These are phyloP conservation scores for Ogataea salicorniae DNA, from an alignment of 805 yeast species.

Conservation along the genomic window DNA sequence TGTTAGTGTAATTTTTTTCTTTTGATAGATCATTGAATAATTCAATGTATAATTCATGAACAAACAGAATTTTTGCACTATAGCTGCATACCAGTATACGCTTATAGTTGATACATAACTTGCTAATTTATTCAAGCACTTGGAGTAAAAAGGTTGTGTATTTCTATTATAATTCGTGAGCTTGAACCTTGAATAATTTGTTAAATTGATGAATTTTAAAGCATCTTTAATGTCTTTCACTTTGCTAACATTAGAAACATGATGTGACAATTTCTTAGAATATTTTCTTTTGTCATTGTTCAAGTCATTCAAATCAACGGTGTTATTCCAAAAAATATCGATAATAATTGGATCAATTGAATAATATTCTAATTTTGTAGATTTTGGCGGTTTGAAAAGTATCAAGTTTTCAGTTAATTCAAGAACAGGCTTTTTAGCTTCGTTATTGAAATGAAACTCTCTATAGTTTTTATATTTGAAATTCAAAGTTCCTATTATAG, in stretches of 20 bases:
- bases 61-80: conserved; percentile 8
- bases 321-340: conserved; percentile 39
- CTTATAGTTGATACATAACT: conserved; percentile 2
- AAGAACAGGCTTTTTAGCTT: conserved; percentile 12
- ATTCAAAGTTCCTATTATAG: conserved; percentile 25
- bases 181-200: conserved; percentile 23
- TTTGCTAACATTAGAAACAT: conserved; percentile 12
- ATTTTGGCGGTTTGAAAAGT: conserved; percentile 67
- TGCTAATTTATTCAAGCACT: not conserved
- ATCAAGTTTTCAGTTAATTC: conserved; percentile 30
- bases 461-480: conserved; percentile 13
- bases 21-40: conserved; percentile 8
- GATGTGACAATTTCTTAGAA: conserved; percentile 25
- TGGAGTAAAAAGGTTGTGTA: not conserved
- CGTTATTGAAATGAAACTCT: conserved; percentile 13
- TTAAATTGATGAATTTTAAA: conserved; percentile 27
- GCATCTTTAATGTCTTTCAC: conserved; percentile 22
- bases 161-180: conserved; percentile 4
- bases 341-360: conserved; percentile 70
- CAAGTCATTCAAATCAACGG: conserved; percentile 7
- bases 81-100: conserved; percentile 4
- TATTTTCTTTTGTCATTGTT: conserved; percentile 15
- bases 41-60: conserved; percentile 8
- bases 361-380: conserved; percentile 67
- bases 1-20: conserved; percentile 2